Percentiles rank a stretch among this genome's conserved stretches.
Evolutionary conservation across 108 stramenopile species (phyloP).

Genomic region (Cyclotella sp.): DNA sequence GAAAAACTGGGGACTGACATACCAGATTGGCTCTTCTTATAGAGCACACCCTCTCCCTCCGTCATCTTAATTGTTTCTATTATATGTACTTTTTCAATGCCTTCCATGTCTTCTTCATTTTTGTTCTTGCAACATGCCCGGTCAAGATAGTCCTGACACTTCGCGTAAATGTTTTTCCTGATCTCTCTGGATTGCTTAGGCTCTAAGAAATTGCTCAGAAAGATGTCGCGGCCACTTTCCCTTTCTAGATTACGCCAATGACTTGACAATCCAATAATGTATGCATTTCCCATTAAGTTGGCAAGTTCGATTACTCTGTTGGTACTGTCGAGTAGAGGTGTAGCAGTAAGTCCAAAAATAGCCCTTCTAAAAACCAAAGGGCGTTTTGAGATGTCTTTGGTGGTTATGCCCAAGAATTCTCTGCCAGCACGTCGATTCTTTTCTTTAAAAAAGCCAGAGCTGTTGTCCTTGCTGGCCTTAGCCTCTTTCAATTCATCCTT

Average conservation of each 20-base stretch:
- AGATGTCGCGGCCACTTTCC: constrained; percentile 72
- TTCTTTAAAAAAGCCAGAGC: constrained; percentile 45
- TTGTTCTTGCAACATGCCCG: constrained; percentile 60
- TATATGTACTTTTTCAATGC: constrained; percentile 51
- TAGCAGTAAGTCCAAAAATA: constrained; percentile 80
- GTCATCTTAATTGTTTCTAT: constrained; percentile 41
- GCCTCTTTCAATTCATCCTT: constrained; percentile 54
- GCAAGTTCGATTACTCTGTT: constrained; percentile 78
- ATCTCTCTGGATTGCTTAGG: constrained; percentile 67
- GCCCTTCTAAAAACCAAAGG: constrained; percentile 58
- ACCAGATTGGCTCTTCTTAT: constrained; percentile 60
- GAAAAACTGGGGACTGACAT: constrained; percentile 50
- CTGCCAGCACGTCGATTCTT: constrained; percentile 67
- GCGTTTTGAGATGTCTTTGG: constrained; percentile 58
- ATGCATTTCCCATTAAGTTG: constrained; percentile 77
- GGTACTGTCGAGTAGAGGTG: constrained; percentile 73
- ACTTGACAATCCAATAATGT: constrained; percentile 63
- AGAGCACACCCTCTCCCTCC: constrained; percentile 48
- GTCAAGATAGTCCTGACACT: constrained; percentile 62
- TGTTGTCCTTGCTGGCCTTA: constrained; percentile 38
- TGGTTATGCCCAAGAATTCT: constrained; percentile 69
- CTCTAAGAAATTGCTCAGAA: constrained; percentile 65
- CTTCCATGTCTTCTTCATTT: constrained; percentile 60
- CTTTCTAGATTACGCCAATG: constrained; percentile 78
- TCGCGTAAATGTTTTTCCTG: constrained; percentile 56